Percentiles rank a stretch among this genome's conserved stretches.
These are phyloP conservation scores for Globomyces pollinis-pini DNA, from an alignment of 192 early-diverging fungal species.

Conservation along the genomic window DNA sequence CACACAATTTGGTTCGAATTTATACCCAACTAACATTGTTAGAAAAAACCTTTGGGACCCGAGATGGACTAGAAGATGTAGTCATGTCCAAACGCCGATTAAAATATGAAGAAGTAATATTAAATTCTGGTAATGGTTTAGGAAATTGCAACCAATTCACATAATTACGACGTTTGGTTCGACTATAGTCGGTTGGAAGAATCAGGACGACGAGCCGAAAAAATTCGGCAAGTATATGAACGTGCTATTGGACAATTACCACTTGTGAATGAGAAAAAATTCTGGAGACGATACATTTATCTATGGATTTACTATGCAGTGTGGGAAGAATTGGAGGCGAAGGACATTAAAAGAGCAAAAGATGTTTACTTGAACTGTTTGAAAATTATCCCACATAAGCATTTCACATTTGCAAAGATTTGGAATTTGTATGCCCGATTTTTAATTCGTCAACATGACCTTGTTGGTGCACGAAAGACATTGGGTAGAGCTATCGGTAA, in stretches of 20 bases:
- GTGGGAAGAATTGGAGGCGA: conserved; percentile 81
- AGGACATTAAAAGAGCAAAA: conserved; percentile 74
- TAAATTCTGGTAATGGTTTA: conserved; percentile 39
- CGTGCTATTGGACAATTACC: conserved; percentile 88
- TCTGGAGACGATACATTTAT: conserved; percentile 97
- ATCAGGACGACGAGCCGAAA: conserved; percentile 53
- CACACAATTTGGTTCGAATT: no score
- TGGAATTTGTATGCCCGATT: conserved; percentile 95
- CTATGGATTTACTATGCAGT: conserved; percentile 98
- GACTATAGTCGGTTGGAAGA: conserved; percentile 92
- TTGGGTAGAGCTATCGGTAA: conserved; percentile 77
- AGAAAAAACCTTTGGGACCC: conserved; percentile 91
- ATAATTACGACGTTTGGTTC: conserved; percentile 98
- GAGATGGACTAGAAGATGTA: conserved; percentile 83
- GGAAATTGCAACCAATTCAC: conserved; percentile 56
- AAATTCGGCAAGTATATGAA: conserved; percentile 91
- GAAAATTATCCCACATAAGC: conserved; percentile 82
- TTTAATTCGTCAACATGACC: conserved; percentile 69
- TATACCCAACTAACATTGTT: no score
- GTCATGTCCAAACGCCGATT: conserved; percentile 80
- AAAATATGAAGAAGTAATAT: conserved; percentile 76
- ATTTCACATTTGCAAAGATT: conserved; percentile 95
- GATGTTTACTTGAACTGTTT: conserved; percentile 78
- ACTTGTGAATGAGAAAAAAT: conserved; percentile 75
- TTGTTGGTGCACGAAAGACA: conserved; percentile 64